Evolutionary conservation across 2,329 filamentous ascomycete species (phyloP).

Genomic region (Orbilia oligospora): DNA sequence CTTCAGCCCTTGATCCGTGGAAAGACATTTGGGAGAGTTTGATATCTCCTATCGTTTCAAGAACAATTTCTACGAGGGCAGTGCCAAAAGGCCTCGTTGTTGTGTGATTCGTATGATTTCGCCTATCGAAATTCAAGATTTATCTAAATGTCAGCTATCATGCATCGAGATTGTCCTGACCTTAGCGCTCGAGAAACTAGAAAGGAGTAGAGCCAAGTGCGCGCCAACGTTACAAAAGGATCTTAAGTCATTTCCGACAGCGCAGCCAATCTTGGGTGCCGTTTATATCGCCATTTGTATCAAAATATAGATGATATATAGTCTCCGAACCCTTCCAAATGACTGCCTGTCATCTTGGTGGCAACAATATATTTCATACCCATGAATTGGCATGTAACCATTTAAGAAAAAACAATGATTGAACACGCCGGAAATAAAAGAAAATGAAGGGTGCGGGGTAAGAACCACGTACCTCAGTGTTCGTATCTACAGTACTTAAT

Average conservation of each 20-base stretch:
- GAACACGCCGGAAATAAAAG: neutral
- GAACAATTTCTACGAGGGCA: neutral
- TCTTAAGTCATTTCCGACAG: neutral
- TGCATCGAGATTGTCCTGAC: neutral
- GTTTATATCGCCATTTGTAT: neutral
- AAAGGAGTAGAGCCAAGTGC: neutral
- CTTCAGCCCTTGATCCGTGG: neutral
- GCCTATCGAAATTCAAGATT: neutral
- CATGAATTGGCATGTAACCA: constrained; percentile 4
- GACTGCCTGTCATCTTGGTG: neutral
- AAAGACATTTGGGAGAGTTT: neutral
- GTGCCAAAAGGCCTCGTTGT: neutral
- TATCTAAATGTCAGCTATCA: neutral
- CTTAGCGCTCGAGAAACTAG: neutral
- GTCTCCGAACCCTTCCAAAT: neutral
- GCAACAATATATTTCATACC: neutral
- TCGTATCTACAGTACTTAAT: neutral
- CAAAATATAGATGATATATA: neutral
- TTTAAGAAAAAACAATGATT: neutral
- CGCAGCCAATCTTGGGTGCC: neutral
- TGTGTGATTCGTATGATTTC: neutral
- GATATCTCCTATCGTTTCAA: neutral
- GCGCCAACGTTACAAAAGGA: neutral
- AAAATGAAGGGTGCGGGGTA: neutral
- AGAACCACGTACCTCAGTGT: neutral